These are phyloP conservation scores for Bretschneidera sinensis DNA, from an alignment of 345 rosid genomes.

Conservation along the genomic window DNA sequence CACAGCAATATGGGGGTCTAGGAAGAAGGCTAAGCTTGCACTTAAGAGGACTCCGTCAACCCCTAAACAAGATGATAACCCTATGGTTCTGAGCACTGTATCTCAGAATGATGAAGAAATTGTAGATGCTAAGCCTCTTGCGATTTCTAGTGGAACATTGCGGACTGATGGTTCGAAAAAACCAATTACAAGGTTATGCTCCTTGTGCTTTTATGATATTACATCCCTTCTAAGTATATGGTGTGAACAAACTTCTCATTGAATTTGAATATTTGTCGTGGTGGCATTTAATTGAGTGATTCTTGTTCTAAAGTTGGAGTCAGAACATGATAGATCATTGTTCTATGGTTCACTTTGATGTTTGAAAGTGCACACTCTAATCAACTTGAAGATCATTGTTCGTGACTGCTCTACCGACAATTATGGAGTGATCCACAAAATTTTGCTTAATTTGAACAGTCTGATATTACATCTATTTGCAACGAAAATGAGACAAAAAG, in stretches of 20 bases:
- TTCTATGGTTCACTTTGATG: too few relatives aligned
- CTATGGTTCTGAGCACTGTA: constrained; percentile 28
- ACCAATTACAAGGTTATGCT: constrained; percentile 54
- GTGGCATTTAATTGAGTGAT: neutral
- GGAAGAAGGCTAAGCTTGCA: constrained; percentile 83
- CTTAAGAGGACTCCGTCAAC: constrained; percentile 47
- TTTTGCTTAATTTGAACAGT: too few relatives aligned
- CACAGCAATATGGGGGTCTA: constrained; percentile 84
- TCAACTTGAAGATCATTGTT: too few relatives aligned
- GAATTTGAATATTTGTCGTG: neutral
- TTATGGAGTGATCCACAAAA: too few relatives aligned
- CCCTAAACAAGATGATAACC: constrained; percentile 46
- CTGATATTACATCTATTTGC: too few relatives aligned
- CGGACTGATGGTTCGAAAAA: constrained; percentile 45
- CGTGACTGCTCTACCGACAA: too few relatives aligned
- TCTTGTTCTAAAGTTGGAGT: neutral
- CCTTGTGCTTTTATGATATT: constrained; percentile 14
- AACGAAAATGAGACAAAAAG: too few relatives aligned
- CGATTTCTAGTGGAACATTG: constrained; percentile 37
- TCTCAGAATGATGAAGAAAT: constrained; percentile 48
- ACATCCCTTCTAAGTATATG: neutral
- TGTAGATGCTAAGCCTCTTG: constrained; percentile 53
- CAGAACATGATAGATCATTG: too few relatives aligned
- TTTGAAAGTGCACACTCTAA: too few relatives aligned
- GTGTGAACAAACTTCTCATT: neutral